Base-by-base conservation (phyloP, 148 eudicot species). In the Rhododendron vialii region DNA sequence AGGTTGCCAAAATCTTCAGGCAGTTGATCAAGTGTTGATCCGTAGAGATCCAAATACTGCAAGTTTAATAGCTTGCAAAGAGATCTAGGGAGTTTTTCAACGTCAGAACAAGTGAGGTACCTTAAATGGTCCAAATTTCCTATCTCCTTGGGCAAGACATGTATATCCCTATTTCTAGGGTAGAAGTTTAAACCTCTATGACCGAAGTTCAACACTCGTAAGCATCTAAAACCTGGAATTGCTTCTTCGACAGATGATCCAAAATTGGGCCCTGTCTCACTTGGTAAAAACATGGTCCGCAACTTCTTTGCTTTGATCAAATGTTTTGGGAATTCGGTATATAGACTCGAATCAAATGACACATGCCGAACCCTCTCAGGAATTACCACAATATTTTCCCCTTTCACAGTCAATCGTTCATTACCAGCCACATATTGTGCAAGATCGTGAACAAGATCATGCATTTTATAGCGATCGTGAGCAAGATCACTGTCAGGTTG, bases 391-490 rank as follows among this genome's bases (percentile, higher is more conserved):
- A 5, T 57, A 57, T 3, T 57, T 17, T 17, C 24, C 65, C 65
- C n/a, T 20, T 57, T 57, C 1, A 57, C 24, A 18, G 24, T 57
- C 24, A 57, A 57, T 17, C 22, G 7, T 57, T 65, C 73, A 65
- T 6, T 10, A 33, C 33, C 43, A 1, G 63, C 63, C 8, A 80
- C 63, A 11, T 5, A 26, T 14, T 28, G 13, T 51, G 63, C 63
- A 50, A 80, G 38, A 12, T 80, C 82, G 15, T 26, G 61, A 2
- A 80, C 18, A 80, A 80, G 82, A 80, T 80, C 38, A 51, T 80
- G 82, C 82, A 80, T 80, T 30, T 50, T 80, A 0, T 10, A 10
- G 22, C 15, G 7, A 17, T 57, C 65, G 6, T 38, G 6, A 38
- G 5, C 41, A 38, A 38, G 41, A 38, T 38, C 41, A 17, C 65